phyloP scores from a whole-genome alignment of 805 yeast species.

The Yamadazyma kitorensis region DNA sequence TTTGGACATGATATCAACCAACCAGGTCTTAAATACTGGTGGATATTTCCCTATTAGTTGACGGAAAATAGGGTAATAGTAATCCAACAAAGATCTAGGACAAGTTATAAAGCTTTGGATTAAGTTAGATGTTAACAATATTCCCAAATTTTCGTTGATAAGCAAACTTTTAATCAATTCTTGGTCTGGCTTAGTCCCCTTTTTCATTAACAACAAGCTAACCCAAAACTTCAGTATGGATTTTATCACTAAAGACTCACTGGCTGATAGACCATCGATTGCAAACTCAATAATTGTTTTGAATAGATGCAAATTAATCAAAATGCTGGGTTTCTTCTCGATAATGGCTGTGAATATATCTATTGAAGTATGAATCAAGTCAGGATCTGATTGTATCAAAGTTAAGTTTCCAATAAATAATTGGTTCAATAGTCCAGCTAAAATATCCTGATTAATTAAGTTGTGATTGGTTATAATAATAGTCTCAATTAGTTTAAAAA shows the following conservation, averaged over 20 bases:
- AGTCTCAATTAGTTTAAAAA: conserved; percentile 46
- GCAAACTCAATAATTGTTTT: conserved; percentile 24
- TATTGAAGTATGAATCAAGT: conserved; percentile 50
- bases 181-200: conserved; percentile 44
- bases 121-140: conserved; percentile 24
- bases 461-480: conserved; percentile 37
- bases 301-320: conserved; percentile 33
- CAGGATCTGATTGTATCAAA: conserved; percentile 53
- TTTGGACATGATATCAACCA: conserved; percentile 10
- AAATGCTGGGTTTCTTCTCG: conserved; percentile 44
- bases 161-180: conserved; percentile 19
- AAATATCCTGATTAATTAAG: conserved; percentile 24
- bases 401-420: conserved; percentile 36
- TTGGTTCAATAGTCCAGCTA: conserved; percentile 35
- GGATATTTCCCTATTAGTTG: conserved; percentile 47
- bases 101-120: conserved; percentile 35
- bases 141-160: conserved; percentile 17
- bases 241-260: conserved; percentile 56
- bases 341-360: conserved; percentile 50
- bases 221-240: conserved; percentile 58
- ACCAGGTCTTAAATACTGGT: conserved; percentile 49
- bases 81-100: conserved; percentile 60
- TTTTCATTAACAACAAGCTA: conserved; percentile 42
- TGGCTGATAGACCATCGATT: conserved; percentile 38
- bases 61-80: conserved; percentile 52